phyloP scores from a whole-genome alignment of 1,284 basidiomycete species.

The Kalmanozyma brasiliensis region DNA sequence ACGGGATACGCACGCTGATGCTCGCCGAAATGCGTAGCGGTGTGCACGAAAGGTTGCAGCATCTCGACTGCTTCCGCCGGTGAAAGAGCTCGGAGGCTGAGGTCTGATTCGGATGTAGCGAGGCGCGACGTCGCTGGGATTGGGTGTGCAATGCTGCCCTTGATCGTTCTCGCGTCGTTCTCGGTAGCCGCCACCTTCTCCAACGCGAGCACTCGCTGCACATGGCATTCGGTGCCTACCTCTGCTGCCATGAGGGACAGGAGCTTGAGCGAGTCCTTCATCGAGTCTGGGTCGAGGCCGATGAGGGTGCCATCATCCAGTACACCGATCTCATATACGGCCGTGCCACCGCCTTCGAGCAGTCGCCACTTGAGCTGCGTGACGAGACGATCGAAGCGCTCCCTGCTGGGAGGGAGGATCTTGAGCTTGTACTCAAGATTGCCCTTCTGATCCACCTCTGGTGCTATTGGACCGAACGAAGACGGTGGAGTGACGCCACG shows the following conservation, averaged over 20 bases:
- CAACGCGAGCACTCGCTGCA: slow-evolving; percentile 33
- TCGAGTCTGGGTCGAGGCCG: slow-evolving; percentile 55
- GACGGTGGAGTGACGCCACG: slow-evolving; percentile 9
- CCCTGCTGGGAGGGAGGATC: slow-evolving; percentile 59
- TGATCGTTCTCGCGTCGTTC: not conserved
- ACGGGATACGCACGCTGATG: slow-evolving; percentile 5
- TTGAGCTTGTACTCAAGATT: slow-evolving; percentile 68
- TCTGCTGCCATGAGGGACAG: slow-evolving; percentile 58
- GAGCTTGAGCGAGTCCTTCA: slow-evolving; percentile 59
- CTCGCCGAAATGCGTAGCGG: slow-evolving; percentile 4
- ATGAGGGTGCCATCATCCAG: slow-evolving; percentile 65
- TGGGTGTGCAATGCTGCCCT: not conserved
- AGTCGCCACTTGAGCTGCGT: slow-evolving; percentile 68
- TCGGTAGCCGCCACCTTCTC: slow-evolving; percentile 12
- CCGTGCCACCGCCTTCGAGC: slow-evolving; percentile 62
- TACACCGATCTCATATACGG: slow-evolving; percentile 66
- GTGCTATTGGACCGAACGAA: slow-evolving; percentile 49
- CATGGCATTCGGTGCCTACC: slow-evolving; percentile 47
- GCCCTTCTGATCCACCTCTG: slow-evolving; percentile 63
- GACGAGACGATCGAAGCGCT: slow-evolving; percentile 64
- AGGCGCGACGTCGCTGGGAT: slow-evolving; percentile 3
- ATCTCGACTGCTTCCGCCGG: slow-evolving; percentile 6
- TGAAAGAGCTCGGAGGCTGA: slow-evolving; percentile 31
- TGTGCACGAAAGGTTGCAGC: slow-evolving; percentile 22
- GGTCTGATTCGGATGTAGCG: slow-evolving; percentile 13